Percentiles rank a stretch among this genome's conserved stretches.
These are phyloP conservation scores for Dioscorea alata DNA, from an alignment of 106 monocot genomes.

Conservation along the genomic window DNA sequence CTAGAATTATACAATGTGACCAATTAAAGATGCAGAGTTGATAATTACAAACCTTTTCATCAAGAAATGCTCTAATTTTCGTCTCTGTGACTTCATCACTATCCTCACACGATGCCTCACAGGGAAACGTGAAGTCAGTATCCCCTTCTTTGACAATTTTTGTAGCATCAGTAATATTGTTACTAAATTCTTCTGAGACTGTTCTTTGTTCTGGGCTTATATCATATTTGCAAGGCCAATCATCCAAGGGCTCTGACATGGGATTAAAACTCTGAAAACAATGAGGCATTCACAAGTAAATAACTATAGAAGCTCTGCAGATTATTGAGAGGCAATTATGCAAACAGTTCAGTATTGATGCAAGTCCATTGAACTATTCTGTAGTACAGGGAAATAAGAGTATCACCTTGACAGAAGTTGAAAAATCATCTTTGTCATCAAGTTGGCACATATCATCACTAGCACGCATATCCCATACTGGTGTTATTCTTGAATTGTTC, in stretches of 20 bases:
- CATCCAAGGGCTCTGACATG: constrained; percentile 79
- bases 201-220: constrained; percentile 32
- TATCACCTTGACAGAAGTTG: constrained; percentile 43
- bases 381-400: not conserved
- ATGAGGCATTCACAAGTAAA: not conserved
- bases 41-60: constrained; percentile 62
- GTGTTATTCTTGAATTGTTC: constrained; percentile 18
- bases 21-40: not conserved
- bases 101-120: constrained; percentile 52
- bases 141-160: constrained; percentile 13
- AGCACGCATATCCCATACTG: constrained; percentile 38
- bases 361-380: not conserved
- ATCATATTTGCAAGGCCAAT: constrained; percentile 64
- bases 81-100: constrained; percentile 88
- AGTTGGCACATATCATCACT: constrained; percentile 53
- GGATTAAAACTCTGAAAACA: constrained; percentile 78
- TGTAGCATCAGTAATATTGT: constrained; percentile 8
- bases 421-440: constrained; percentile 42
- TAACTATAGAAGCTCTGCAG: not conserved
- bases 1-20: not conserved
- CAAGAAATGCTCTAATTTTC: constrained; percentile 86
- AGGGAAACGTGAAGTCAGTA: constrained; percentile 55
- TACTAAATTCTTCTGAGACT: constrained; percentile 15
- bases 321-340: not conserved
- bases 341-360: not conserved